A percentile compares a stretch with the other conserved stretches of the same genome.
phyloP scores from a whole-genome alignment of 2,329 filamentous ascomycete genomes.

The Curvularia spicifera region DNA sequence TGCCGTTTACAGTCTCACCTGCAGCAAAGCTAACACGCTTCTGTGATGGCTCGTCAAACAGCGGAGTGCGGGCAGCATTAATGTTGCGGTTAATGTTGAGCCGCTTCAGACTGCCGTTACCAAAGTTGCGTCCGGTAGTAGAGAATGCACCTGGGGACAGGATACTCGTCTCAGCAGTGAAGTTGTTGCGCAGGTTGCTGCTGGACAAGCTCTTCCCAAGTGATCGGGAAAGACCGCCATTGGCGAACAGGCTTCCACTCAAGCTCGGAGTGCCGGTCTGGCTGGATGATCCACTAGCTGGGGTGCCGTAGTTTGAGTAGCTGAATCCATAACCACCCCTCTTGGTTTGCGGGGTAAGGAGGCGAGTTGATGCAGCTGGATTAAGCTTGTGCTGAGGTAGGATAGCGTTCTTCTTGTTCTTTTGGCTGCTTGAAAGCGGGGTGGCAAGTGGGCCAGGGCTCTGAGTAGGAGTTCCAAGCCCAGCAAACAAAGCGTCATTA shows the following conservation, averaged over 20 bases:
- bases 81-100: slow-evolving; percentile 90
- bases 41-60: slow-evolving; percentile 64
- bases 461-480: slow-evolving; percentile 68
- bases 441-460: slow-evolving; percentile 90
- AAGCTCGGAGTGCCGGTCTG: slow-evolving; percentile 78
- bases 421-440: slow-evolving; percentile 77
- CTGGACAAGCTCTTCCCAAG: slow-evolving; percentile 88
- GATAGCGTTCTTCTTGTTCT: slow-evolving; percentile 78
- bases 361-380: slow-evolving; percentile 77
- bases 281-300: slow-evolving; percentile 68
- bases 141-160: slow-evolving; percentile 86
- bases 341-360: slow-evolving; percentile 78
- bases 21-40: slow-evolving; percentile 90
- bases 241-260: slow-evolving; percentile 42
- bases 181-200: slow-evolving; percentile 82
- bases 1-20: slow-evolving; percentile 53
- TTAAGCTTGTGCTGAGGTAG: slow-evolving; percentile 88
- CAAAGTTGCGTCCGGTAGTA: slow-evolving; percentile 57
- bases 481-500: slow-evolving; percentile 82
- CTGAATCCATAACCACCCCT: slow-evolving; percentile 84
- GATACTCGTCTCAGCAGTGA: slow-evolving; percentile 83
- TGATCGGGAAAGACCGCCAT: slow-evolving; percentile 70
- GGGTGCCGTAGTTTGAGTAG: slow-evolving; percentile 89
- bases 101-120: slow-evolving; percentile 74
- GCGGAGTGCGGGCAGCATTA: slow-evolving; percentile 63